Conservation (phyloP, 1,139 yeast species). For the Waltiozyma sp. region DNA sequence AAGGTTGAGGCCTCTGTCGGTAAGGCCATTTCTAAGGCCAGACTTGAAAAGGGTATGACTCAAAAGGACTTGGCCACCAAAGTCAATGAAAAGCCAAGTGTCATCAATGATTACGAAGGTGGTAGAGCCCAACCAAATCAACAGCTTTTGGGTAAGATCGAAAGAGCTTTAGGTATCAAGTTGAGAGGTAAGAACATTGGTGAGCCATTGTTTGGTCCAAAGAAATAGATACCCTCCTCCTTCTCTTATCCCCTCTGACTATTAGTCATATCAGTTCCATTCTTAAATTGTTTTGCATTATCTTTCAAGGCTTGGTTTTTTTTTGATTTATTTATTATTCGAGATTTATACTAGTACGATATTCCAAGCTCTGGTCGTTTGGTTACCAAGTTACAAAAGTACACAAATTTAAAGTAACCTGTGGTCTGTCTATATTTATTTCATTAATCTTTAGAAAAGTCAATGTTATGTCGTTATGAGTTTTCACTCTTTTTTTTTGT, state of each 20-base stretch:
- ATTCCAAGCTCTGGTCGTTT: not conserved
- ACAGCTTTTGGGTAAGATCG: slow-evolving; percentile 84
- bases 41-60: slow-evolving; percentile 81
- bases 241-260: no score
- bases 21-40: slow-evolving; percentile 73
- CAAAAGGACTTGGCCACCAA: slow-evolving; percentile 95
- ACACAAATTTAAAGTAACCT: no score
- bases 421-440: no score
- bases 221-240: slow-evolving; percentile 21
- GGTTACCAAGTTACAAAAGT: no score
- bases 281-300: not conserved
- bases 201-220: slow-evolving; percentile 52
- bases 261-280: no score
- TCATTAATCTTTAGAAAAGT: not conserved
- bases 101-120: slow-evolving; percentile 92
- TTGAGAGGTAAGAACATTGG: slow-evolving; percentile 96
- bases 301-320: not conserved
- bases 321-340: not conserved
- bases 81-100: slow-evolving; percentile 90
- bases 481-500: no score
- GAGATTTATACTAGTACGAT: not conserved
- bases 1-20: slow-evolving; percentile 81
- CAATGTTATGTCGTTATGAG: not conserved
- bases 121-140: slow-evolving; percentile 97
- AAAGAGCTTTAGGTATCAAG: slow-evolving; percentile 88